Evolutionary conservation across 441 rosid genomes (phyloP).

Genomic region (Erysimum pusillum): DNA sequence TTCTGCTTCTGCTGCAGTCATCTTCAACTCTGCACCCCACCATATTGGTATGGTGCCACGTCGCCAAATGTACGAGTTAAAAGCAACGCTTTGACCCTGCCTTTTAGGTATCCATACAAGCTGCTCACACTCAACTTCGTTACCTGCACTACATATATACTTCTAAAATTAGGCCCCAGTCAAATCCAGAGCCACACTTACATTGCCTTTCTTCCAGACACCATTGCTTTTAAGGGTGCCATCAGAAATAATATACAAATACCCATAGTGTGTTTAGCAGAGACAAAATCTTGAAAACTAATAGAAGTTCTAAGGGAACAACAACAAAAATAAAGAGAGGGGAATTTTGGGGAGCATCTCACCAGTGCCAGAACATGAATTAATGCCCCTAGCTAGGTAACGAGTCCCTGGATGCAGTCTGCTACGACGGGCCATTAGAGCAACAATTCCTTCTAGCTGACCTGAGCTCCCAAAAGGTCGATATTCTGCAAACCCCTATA

Average conservation of each 20-base stretch:
- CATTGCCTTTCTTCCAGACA: slow-evolving; percentile 17
- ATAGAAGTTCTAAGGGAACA: slow-evolving; percentile 12
- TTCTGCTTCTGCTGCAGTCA: slow-evolving; percentile 96
- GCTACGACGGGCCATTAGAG: slow-evolving; percentile 95
- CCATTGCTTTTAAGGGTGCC: slow-evolving; percentile 21
- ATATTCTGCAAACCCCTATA: slow-evolving; percentile 99
- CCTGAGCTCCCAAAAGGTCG: slow-evolving; percentile 94
- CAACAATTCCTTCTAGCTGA: slow-evolving; percentile 91
- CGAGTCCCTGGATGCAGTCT: slow-evolving; percentile 99
- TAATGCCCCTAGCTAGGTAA: slow-evolving; percentile 96
- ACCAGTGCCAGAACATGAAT: slow-evolving; percentile 98
- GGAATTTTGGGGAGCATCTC: slow-evolving; percentile 38
- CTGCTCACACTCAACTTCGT: slow-evolving; percentile 99
- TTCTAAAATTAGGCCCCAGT: slow-evolving; percentile 48
- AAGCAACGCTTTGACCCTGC: slow-evolving; percentile 82
- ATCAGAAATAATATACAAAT: slow-evolving; percentile 16
- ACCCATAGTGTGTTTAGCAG: slow-evolving; percentile 18
- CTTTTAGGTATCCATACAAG: slow-evolving; percentile 92
- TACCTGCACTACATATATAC: slow-evolving; percentile 70
- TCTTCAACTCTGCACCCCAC: slow-evolving; percentile 99
- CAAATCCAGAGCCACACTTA: slow-evolving; percentile 34
- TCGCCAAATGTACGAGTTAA: slow-evolving; percentile 89
- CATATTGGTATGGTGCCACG: slow-evolving; percentile 98
- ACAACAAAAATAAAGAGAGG: background rate
- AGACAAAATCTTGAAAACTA: slow-evolving; percentile 17